A percentile compares a stretch with the other conserved stretches of the same genome.
These are phyloP conservation scores for Cordyceps farinosa DNA, from an alignment of 2,329 filamentous ascomycete genomes.

Conservation along the genomic window DNA sequence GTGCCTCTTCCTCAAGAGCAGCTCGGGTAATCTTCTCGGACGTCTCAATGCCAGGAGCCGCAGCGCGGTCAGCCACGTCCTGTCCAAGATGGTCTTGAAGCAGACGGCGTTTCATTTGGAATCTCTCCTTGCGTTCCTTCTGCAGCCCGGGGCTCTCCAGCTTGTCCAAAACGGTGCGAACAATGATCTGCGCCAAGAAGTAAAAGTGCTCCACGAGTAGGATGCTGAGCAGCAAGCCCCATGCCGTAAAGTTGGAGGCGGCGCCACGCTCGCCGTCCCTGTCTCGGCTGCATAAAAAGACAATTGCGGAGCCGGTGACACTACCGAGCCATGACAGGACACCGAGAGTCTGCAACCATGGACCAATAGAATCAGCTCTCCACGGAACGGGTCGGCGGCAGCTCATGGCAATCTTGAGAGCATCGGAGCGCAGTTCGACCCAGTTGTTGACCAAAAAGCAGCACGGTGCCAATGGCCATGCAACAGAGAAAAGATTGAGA, in stretches of 20 bases:
- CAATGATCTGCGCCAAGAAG: conserved; percentile 68
- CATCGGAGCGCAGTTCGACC: conserved; percentile 89
- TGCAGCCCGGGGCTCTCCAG: conserved; percentile 83
- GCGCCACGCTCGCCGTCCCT: conserved; percentile 62
- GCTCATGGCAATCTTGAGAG: conserved; percentile 87
- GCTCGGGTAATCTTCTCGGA: conserved; percentile 62
- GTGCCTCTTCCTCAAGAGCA: conserved; percentile 62
- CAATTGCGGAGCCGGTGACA: conserved; percentile 79
- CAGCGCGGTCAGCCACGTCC: conserved; percentile 47
- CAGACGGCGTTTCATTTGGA: conserved; percentile 72
- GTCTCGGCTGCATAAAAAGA: conserved; percentile 80
- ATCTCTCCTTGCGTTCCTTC: conserved; percentile 79
- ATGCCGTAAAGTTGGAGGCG: conserved; percentile 68
- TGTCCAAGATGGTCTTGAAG: conserved; percentile 68
- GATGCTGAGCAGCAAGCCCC: conserved; percentile 77
- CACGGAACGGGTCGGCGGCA: conserved; percentile 86
- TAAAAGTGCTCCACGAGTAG: conserved; percentile 88
- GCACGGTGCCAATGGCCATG: conserved; percentile 89
- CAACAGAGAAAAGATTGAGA: conserved; percentile 82
- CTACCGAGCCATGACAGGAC: conserved; percentile 95
- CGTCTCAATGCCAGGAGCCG: conserved; percentile 44
- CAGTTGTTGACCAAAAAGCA: conserved; percentile 95
- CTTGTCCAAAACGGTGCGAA: conserved; percentile 71
- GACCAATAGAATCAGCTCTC: conserved; percentile 89
- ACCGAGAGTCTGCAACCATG: conserved; percentile 80